A percentile compares a stretch with the other conserved stretches of the same genome.
Evolutionary conservation across 2,329 filamentous ascomycete genomes (phyloP).

Genomic region (Balansia obtecta): DNA sequence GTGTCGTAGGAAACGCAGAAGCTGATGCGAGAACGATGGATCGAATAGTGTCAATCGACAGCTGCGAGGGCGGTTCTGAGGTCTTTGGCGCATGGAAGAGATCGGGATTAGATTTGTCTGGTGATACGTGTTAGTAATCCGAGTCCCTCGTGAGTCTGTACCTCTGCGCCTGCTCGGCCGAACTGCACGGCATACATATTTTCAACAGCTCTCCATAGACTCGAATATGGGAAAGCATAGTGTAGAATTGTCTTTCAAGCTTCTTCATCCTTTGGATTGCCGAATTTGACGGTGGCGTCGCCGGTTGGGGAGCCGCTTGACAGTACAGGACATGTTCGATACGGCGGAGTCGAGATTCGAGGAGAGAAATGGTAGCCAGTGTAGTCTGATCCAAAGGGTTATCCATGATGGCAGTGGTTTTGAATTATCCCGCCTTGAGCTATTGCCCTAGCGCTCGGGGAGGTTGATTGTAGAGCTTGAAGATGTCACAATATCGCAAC

Average conservation of each 20-base stretch:
- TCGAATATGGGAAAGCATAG: constrained; percentile 36
- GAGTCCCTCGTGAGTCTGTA: background rate
- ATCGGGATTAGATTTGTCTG: constrained; percentile 41
- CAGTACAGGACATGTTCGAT: constrained; percentile 48
- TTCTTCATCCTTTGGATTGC: constrained; percentile 33
- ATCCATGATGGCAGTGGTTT: constrained; percentile 14
- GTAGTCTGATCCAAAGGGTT: constrained; percentile 37
- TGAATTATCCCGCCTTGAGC: background rate
- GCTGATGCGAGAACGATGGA: constrained; percentile 45
- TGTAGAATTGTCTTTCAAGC: constrained; percentile 40
- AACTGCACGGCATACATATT: constrained; percentile 35
- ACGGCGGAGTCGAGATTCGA: constrained; percentile 46
- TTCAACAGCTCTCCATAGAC: constrained; percentile 48
- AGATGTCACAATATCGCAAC: background rate
- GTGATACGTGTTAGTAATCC: background rate
- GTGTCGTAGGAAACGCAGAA: constrained; percentile 40
- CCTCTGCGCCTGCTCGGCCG: background rate
- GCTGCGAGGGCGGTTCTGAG: constrained; percentile 36
- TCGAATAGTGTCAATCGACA: constrained; percentile 37
- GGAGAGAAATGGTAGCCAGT: constrained; percentile 40
- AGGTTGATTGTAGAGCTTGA: background rate
- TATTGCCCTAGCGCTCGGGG: too few species aligned
- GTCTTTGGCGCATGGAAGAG: constrained; percentile 38
- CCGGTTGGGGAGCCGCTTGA: constrained; percentile 19
- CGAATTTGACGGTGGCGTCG: constrained; percentile 26